Evolutionary conservation across 73 alveolate species (phyloP), one percentile per base, ranked within the genome.

Genomic region (Blepharisma stoltei): DNA sequence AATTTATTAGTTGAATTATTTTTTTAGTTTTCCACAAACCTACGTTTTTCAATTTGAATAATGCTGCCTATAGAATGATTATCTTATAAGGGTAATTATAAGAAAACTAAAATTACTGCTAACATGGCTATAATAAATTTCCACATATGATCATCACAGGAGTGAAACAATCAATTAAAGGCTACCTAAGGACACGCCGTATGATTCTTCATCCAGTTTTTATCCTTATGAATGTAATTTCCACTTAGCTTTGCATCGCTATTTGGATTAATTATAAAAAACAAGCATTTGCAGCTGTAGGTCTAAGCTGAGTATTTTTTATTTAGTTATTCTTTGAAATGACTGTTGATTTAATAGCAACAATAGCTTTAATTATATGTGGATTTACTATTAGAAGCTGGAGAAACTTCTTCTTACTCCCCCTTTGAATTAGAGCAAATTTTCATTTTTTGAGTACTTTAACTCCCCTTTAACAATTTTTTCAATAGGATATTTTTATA

Each of bases 271-370:
- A 60, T 25, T 60, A 60, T 60, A 60, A 60, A 4, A 60, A 25
- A 60, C 14, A 60, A 60, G 73, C 73, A 18, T 60, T 60, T 60
- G 73, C 73, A 18, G 14, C 14, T 18, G 73, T 25, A 20, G 73
- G 73, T 9, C n/a, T 60, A 8, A 38, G 23, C 46, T 60, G 14
- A n/a, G 73, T 60, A 60, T 25, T 14, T 5, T 60, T 14, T 14
- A 60, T 8, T 14, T 25, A 60, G 73, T 4, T 60, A 9, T 60
- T 60, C 46, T 60, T 60, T 60, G 73, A 60, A 25, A 38, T 60
- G 46, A n/a, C 5, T 8, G 73, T 38, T 25, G 73, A 60, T 60
- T 9, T 60, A 8, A 38, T n/a, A 25, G 73, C 73, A 60, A 60
- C 46, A 14, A 11, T 60, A 14, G 14, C 23, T 11, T 14, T 60